Evolutionary conservation across 2,329 filamentous ascomycete genomes (phyloP).

Genomic region (Penicillium sp.): DNA sequence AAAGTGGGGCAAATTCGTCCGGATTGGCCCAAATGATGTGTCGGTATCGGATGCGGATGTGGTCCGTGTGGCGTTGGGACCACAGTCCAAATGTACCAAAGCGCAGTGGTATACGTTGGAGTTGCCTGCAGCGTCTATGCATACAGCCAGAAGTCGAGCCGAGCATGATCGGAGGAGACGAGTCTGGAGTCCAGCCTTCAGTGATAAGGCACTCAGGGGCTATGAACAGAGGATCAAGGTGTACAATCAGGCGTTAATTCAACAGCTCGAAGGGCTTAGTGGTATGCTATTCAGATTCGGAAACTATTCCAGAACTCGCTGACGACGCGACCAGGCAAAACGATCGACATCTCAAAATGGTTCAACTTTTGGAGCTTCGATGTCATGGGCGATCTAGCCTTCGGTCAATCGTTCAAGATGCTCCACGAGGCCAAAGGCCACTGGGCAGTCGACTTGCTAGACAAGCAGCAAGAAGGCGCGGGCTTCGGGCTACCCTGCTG

Average conservation of each 20-base stretch:
- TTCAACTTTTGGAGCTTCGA: constrained; percentile 9
- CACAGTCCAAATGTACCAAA: not conserved
- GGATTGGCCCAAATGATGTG: not conserved
- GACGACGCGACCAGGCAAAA: not conserved
- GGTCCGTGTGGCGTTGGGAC: not conserved
- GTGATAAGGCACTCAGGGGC: not conserved
- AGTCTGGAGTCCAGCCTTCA: constrained; percentile 4
- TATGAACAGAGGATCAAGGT: constrained; percentile 16
- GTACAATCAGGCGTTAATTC: not conserved
- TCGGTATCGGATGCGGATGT: not conserved
- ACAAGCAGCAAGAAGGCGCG: not conserved
- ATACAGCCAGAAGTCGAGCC: not conserved
- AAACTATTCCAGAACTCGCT: not conserved
- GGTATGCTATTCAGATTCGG: not conserved
- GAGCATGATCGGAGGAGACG: not conserved
- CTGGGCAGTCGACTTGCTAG: not conserved
- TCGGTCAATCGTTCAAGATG: constrained; percentile 7
- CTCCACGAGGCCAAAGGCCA: constrained; percentile 1
- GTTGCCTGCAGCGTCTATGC: not conserved
- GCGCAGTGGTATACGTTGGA: not conserved
- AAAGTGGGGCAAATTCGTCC: not conserved
- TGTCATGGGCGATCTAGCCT: constrained; percentile 4
- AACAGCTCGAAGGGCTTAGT: not conserved
- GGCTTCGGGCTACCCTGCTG: not conserved
- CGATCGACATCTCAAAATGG: not conserved